These are phyloP conservation scores for Lyophyllum semitale DNA, from an alignment of 768 basidiomycete species.

Conservation along the genomic window DNA sequence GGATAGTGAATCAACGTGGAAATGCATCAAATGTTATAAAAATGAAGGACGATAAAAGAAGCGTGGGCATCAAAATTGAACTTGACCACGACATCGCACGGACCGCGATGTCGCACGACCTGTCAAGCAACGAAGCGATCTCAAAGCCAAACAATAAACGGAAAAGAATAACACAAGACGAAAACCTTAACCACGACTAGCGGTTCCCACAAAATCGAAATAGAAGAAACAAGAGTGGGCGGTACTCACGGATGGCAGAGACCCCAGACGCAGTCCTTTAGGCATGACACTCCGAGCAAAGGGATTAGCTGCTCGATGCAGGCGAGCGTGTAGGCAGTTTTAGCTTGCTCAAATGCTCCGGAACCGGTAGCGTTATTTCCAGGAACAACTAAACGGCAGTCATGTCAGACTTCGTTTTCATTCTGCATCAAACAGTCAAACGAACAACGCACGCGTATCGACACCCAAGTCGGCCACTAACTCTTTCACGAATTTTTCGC, in stretches of 20 bases:
- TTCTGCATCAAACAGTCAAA: background rate
- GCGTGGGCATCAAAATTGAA: too few species aligned
- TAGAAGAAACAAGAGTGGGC: background rate
- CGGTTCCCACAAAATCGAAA: slow-evolving; percentile 7
- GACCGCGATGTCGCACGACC: too few species aligned
- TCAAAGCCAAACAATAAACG: background rate
- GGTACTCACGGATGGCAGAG: slow-evolving; percentile 65
- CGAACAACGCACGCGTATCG: slow-evolving; percentile 11
- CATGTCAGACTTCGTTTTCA: background rate
- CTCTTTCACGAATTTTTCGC: slow-evolving; percentile 32
- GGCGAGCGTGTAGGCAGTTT: slow-evolving; percentile 67
- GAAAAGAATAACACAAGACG: background rate
- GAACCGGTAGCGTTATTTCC: background rate
- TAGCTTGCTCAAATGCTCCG: slow-evolving; percentile 29
- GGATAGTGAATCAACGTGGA: too few species aligned
- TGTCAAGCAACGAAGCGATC: background rate
- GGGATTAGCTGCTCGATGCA: slow-evolving; percentile 80
- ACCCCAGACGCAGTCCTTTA: slow-evolving; percentile 58
- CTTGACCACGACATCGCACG: too few species aligned
- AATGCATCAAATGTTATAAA: too few species aligned
- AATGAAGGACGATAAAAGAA: background rate
- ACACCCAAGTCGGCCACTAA: slow-evolving; percentile 14
- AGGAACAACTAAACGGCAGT: slow-evolving; percentile 7
- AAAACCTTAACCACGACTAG: background rate
- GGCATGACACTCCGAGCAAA: slow-evolving; percentile 50